Conservation (phyloP, 106 monocot species). For the Phalaenopsis equestris region DNA sequence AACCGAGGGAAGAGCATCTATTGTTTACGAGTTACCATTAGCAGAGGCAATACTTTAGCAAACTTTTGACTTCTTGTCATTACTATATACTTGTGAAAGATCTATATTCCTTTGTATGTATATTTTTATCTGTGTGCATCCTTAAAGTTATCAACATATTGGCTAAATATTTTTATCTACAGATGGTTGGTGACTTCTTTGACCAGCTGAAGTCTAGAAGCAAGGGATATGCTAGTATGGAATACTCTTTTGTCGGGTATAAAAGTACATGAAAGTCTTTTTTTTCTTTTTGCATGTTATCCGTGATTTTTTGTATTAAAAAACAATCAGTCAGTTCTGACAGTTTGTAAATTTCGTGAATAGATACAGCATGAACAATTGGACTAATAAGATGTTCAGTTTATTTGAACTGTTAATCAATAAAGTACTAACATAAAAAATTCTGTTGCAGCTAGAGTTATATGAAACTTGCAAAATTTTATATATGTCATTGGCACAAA, state of each 20-base stretch:
- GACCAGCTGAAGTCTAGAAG: slow-evolving; percentile 98
- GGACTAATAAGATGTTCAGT: background rate
- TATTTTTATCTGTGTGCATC: background rate
- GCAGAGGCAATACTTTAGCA: slow-evolving; percentile 56
- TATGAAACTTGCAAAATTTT: background rate
- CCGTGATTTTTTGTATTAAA: background rate
- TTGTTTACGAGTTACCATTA: slow-evolving; percentile 78
- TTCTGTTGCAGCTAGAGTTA: background rate
- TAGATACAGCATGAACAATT: background rate
- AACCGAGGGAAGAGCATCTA: slow-evolving; percentile 73
- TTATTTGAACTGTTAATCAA: background rate
- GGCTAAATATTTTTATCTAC: background rate
- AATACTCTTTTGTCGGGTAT: slow-evolving; percentile 93
- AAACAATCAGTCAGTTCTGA: background rate
- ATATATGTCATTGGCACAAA: background rate
- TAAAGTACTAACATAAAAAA: background rate
- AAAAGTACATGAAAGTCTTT: background rate
- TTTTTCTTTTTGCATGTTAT: background rate
- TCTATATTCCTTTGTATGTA: background rate
- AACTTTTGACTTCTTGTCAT: background rate
- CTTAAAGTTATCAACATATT: background rate
- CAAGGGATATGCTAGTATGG: slow-evolving; percentile 99
- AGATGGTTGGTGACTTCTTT: slow-evolving; percentile 99
- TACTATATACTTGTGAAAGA: too few relatives aligned
- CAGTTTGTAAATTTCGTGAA: background rate